phyloP scores from a whole-genome alignment of 148 eudicot genomes.

The Chenopodium berlandieri region DNA sequence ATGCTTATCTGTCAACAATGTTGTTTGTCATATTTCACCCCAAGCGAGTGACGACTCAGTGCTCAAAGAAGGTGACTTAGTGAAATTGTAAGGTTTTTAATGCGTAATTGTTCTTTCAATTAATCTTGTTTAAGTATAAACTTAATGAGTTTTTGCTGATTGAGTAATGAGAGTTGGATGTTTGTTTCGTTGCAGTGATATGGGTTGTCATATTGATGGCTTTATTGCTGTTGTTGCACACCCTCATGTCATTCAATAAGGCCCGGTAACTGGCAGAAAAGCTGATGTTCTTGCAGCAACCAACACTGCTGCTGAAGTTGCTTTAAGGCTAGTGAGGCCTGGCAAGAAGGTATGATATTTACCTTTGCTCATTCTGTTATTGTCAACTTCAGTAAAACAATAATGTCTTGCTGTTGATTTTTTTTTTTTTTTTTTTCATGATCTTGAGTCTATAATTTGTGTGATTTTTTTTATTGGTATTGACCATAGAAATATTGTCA shows the following conservation, averaged over 20 bases:
- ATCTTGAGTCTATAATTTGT: neutral
- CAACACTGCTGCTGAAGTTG: constrained; percentile 92
- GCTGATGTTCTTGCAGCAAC: constrained; percentile 94
- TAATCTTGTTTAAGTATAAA: neutral
- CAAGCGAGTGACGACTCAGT: constrained; percentile 79
- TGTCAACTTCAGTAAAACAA: neutral
- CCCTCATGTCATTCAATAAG: constrained; percentile 74
- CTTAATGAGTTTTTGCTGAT: neutral
- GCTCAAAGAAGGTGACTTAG: constrained; percentile 72
- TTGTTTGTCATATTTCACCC: constrained; percentile 74
- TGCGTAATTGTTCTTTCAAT: no score
- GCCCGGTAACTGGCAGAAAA: constrained; percentile 73
- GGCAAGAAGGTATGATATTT: constrained; percentile 66
- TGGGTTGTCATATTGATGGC: constrained; percentile 95
- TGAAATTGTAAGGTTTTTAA: constrained; percentile 64
- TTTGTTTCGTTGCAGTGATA: constrained; percentile 54
- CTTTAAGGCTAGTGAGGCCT: constrained; percentile 85
- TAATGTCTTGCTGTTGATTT: no score
- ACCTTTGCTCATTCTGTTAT: neutral
- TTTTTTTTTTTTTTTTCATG: neutral
- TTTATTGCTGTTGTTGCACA: constrained; percentile 88
- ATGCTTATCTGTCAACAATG: constrained; percentile 83
- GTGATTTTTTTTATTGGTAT: neutral
- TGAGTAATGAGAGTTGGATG: neutral
- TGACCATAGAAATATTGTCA: no score